Base-by-base conservation (phyloP, 2,329 filamentous ascomycete genomes). In the Trichoderma harzianum region DNA sequence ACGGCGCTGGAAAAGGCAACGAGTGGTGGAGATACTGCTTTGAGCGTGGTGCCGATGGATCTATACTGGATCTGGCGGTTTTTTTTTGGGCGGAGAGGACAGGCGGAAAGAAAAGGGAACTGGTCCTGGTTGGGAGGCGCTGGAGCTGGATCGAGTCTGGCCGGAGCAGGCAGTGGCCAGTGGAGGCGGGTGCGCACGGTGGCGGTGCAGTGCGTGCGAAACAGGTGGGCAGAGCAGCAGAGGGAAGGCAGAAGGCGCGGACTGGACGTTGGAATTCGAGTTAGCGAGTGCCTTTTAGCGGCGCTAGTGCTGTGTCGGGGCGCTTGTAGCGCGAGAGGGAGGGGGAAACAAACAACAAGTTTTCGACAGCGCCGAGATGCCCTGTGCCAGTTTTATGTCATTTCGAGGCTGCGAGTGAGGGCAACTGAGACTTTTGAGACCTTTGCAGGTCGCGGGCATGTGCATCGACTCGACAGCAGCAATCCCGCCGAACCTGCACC, bases 41-140 rank as follows among this genome's bases (percentile, higher is more conserved):
- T 88, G 87, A 88, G 87, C 84, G 86, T 88, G 85, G 86, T 88
- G 87, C 86, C 85, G 86, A 88, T 85, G 85, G 86, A 84, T 85
- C 87, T 89, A 89, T 88, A 88, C 87, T 89, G 84, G 84, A 89
- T 89, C 86, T 88, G 87, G 87, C 83, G 84, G 71, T 65, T 70
- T 65, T 70, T 64, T 60, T 60, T 66, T 69, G 71, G 67, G 71
- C 66, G 67, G 71, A 72, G 67, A 70, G 66, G 76, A 74, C 67
- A 76, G 74, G 77, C 78, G 77, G 84, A 83, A 60, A 82, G 80
- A 83, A 81, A 80, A 82, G 81, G 82, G 80, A 82, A 80, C 79
- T 81, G 81, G 70, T 85, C 84, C 84, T 85, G 61, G 58, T 67
- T 62, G 62, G 72, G 72, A 58, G 55, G 39, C 76, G 78, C 74